Conservation (phyloP, 164 flowering plant genomes). For the Macadamia tetraphylla region DNA sequence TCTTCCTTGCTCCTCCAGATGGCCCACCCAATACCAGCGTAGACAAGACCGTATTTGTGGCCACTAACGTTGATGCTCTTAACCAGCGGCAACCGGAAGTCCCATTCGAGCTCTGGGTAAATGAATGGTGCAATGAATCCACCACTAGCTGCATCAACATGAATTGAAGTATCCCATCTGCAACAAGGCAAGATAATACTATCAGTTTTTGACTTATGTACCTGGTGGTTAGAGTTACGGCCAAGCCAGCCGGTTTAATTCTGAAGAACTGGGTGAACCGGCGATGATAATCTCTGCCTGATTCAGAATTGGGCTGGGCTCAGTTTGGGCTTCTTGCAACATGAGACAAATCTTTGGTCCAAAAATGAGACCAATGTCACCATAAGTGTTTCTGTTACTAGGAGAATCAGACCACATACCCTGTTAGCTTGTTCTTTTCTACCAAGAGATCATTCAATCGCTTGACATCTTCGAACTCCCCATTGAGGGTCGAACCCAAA, state of each 20-base stretch:
- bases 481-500: constrained; percentile 31
- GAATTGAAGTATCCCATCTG: constrained; percentile 38
- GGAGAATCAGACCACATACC: constrained; percentile 8
- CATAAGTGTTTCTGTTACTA: background rate
- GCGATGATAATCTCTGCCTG: too few species aligned
- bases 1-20: constrained; percentile 32
- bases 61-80: constrained; percentile 32
- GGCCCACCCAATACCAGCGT: constrained; percentile 30
- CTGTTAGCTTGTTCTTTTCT: constrained; percentile 25
- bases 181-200: background rate
- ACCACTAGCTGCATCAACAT: constrained; percentile 37
- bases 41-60: constrained; percentile 29
- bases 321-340: too few species aligned
- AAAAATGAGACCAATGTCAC: too few species aligned
- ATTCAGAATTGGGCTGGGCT: too few species aligned
- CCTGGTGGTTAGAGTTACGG: too few species aligned
- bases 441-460: constrained; percentile 27
- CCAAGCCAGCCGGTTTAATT: background rate
- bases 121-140: constrained; percentile 34
- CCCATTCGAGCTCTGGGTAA: constrained; percentile 30
- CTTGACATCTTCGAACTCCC: constrained; percentile 34
- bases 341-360: too few species aligned
- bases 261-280: too few species aligned
- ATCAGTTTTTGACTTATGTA: too few species aligned
- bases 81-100: constrained; percentile 26